These are phyloP conservation scores for Ophiocordyceps camponoti-rufipedis DNA, from an alignment of 2,329 filamentous ascomycete species.

Conservation along the genomic window DNA sequence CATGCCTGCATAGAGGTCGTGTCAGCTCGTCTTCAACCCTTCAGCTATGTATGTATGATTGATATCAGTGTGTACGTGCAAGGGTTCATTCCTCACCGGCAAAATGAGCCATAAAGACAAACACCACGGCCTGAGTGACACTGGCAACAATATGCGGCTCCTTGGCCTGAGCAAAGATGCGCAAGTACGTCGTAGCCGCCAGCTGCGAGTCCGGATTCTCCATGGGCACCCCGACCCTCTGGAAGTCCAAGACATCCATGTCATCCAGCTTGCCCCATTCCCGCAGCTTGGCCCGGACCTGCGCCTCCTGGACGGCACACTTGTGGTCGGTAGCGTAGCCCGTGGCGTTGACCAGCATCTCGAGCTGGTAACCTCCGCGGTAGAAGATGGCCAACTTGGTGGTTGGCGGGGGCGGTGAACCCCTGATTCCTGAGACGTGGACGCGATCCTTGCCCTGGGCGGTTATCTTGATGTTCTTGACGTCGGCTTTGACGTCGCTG, in stretches of 20 bases:
- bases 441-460: constrained; percentile 18
- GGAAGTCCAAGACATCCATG: constrained; percentile 33
- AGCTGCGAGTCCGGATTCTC: constrained; percentile 20
- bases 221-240: constrained; percentile 13
- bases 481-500: constrained; percentile 24
- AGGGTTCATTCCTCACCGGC: constrained; percentile 3
- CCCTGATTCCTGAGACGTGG: constrained; percentile 19
- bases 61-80: too few species aligned
- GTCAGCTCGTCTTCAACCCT: not conserved
- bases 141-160: constrained; percentile 9
- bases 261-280: constrained; percentile 16
- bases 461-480: constrained; percentile 16
- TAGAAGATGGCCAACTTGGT: constrained; percentile 34
- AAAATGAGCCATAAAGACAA: constrained; percentile 23
- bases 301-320: constrained; percentile 27
- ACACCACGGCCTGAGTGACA: constrained; percentile 12
- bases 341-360: constrained; percentile 24
- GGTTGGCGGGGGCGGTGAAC: constrained; percentile 25
- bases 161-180: constrained; percentile 22
- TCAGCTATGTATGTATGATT: not conserved
- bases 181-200: constrained; percentile 23
- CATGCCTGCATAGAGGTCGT: constrained; percentile 11
- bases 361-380: constrained; percentile 25
- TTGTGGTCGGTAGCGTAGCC: constrained; percentile 29
- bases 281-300: constrained; percentile 23